These are phyloP conservation scores for Mycena belliarum DNA, from an alignment of 768 basidiomycete species.

Conservation along the genomic window DNA sequence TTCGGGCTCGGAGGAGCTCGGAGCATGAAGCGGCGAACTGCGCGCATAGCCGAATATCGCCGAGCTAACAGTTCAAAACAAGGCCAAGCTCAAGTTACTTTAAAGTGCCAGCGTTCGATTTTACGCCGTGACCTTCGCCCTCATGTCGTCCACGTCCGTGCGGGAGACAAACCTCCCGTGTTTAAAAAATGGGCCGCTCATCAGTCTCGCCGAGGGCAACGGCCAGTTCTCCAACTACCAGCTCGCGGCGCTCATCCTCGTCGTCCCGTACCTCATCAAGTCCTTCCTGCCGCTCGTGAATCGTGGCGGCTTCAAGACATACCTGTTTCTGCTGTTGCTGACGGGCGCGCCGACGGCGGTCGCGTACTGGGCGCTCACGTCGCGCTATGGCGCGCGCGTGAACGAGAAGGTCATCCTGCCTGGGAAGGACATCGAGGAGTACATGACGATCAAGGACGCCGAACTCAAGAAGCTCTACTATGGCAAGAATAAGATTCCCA, in stretches of 20 bases:
- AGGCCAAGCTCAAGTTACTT: no score
- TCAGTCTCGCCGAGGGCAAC: slow-evolving; percentile 84
- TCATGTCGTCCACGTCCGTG: slow-evolving; percentile 19
- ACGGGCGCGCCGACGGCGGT: slow-evolving; percentile 77
- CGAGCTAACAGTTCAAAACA: no score
- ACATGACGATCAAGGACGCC: slow-evolving; percentile 86
- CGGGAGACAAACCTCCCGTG: slow-evolving; percentile 62
- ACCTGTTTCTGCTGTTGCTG: slow-evolving; percentile 75
- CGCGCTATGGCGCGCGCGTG: slow-evolving; percentile 74
- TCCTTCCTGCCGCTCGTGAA: slow-evolving; percentile 78
- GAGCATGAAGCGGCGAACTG: no score
- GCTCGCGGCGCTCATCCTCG: slow-evolving; percentile 73
- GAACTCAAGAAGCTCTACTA: slow-evolving; percentile 79
- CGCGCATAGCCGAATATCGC: no score
- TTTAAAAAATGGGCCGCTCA: slow-evolving; percentile 83
- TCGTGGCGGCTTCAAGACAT: slow-evolving; percentile 83
- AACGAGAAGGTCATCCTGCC: slow-evolving; percentile 88
- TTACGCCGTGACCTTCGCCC: no score
- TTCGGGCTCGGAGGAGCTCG: no score
- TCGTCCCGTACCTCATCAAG: slow-evolving; percentile 84
- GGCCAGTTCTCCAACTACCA: slow-evolving; percentile 81
- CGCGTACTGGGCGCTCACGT: slow-evolving; percentile 89
- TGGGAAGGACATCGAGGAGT: slow-evolving; percentile 82
- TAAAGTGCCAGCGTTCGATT: no score
- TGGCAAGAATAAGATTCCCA: slow-evolving; percentile 90